Evolutionary conservation across 106 monocot species (phyloP), one percentile per base, ranked within the genome.

Genomic region (Allium fistulosum): DNA sequence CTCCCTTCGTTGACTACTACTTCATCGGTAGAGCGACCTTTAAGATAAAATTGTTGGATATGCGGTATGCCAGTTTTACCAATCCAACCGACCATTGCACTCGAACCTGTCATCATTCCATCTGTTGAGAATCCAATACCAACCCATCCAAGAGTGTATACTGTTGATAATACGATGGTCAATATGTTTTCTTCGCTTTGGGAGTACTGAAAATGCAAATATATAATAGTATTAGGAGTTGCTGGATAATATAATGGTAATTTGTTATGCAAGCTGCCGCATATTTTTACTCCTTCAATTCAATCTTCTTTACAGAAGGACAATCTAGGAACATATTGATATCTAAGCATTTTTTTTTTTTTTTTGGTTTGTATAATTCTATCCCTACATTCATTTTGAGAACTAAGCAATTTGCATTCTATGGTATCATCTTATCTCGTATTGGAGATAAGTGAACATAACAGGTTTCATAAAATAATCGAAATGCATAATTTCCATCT

Each of bases 31-130:
- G 86, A 76, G 62, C 75, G 75, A 5, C 94, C 94, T 9, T 77
- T 51, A 9, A 94, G 70, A 66, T 62, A 85, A 76, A 80, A 94
- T 62, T 77, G 87, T 49, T 76, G 72, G 50, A 90, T 77, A 64
- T 90, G 90, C 6, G 80, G 63, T 68, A 18, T 26, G 7, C 86
- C 80, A 6, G 79, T 85, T 46, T 82, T 85, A 11, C 90, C 87
- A 4, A 94, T 71, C 94, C 94, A 94, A 63, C 90, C 94, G 1
- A 90, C 90, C 82, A 94, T 90, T 11, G 94, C 94, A 67, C 94
- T 94, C 18, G 90, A 87, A 4, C 90, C 90, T 14, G 85, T 87
- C 94, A 94, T 94, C 82, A 79, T 74, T 10, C 94, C 94, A 69
- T 87, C 79, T 62, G 78, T 82, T 12, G 90, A 94, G 64, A 90